Percentiles rank a stretch among this genome's conserved stretches.
These are phyloP conservation scores for Magnolia kwangsiensis DNA, from an alignment of 164 flowering plant genomes.

Conservation along the genomic window DNA sequence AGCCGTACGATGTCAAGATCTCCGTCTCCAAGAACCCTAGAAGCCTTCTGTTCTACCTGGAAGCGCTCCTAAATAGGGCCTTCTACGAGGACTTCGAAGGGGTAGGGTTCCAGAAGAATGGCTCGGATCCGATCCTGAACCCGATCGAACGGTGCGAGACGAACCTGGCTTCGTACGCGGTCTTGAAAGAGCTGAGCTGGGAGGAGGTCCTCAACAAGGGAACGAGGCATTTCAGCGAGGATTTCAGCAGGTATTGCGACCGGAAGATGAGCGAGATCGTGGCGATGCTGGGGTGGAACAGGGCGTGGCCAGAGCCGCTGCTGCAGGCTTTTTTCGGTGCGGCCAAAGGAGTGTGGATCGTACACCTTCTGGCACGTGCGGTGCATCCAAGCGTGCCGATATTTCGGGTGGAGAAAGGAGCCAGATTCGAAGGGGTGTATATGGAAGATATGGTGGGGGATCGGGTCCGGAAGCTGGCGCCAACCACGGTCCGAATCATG, in stretches of 20 bases:
- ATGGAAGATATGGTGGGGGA: constrained; percentile 84
- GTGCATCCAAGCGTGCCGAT: constrained; percentile 75
- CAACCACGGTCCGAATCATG: constrained; percentile 67
- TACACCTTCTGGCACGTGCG: constrained; percentile 74
- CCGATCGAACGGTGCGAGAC: constrained; percentile 63
- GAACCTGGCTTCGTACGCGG: constrained; percentile 39
- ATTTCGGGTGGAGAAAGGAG: constrained; percentile 64
- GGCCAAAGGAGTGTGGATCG: constrained; percentile 83
- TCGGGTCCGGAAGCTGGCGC: constrained; percentile 45
- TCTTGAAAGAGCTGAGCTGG: constrained; percentile 66
- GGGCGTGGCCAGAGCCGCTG: constrained; percentile 88
- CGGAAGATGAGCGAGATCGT: constrained; percentile 89
- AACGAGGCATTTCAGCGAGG: constrained; percentile 78
- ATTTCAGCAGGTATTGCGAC: constrained; percentile 82
- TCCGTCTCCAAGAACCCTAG: constrained; percentile 48
- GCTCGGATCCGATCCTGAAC: constrained; percentile 42
- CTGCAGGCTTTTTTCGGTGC: constrained; percentile 84
- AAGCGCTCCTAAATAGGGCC: constrained; percentile 63
- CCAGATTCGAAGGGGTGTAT: constrained; percentile 59
- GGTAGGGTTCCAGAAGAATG: constrained; percentile 50
- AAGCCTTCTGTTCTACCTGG: constrained; percentile 42
- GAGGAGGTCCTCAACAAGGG: constrained; percentile 84
- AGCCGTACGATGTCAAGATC: constrained; percentile 57
- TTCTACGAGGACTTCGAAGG: constrained; percentile 85
- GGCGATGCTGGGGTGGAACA: constrained; percentile 74